Percentiles rank a stretch among this genome's conserved stretches.
phyloP scores from a whole-genome alignment of 306 rosid genomes.

The Ormosia semicastrata region DNA sequence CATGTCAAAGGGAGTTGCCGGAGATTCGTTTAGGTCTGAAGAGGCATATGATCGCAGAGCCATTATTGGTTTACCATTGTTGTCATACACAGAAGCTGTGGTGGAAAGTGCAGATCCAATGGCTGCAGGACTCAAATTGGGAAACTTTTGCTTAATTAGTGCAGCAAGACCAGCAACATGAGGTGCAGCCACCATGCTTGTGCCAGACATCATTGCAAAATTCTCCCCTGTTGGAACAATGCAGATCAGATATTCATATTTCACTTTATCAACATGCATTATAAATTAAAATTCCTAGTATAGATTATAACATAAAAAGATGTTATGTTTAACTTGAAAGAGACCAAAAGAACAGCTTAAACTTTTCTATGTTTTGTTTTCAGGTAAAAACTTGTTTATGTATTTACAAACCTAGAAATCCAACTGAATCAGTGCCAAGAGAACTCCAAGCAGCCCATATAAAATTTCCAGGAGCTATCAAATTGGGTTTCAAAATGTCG shows the following conservation, averaged over 20 bases:
- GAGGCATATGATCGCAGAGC: slow-evolving; percentile 72
- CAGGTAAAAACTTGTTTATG: background rate
- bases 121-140: slow-evolving; percentile 78
- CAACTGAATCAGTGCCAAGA: slow-evolving; percentile 72
- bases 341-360: slow-evolving; percentile 8
- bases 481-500: slow-evolving; percentile 89
- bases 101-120: slow-evolving; percentile 87
- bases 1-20: slow-evolving; percentile 96
- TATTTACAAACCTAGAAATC: slow-evolving; percentile 65
- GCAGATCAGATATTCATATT: slow-evolving; percentile 9
- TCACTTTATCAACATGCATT: background rate
- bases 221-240: slow-evolving; percentile 67
- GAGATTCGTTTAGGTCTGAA: slow-evolving; percentile 66
- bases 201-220: slow-evolving; percentile 97
- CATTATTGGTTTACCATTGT: slow-evolving; percentile 66
- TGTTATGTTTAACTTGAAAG: slow-evolving; percentile 1
- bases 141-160: slow-evolving; percentile 78
- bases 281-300: background rate
- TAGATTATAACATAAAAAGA: background rate
- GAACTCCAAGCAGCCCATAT: slow-evolving; percentile 99
- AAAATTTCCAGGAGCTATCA: slow-evolving; percentile 92
- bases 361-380: background rate
- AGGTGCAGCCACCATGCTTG: slow-evolving; percentile 99
- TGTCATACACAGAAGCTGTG: slow-evolving; percentile 66
- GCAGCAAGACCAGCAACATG: slow-evolving; percentile 98